phyloP scores from a whole-genome alignment of 768 basidiomycete genomes.

The Macrolepiota dolichaula region DNA sequence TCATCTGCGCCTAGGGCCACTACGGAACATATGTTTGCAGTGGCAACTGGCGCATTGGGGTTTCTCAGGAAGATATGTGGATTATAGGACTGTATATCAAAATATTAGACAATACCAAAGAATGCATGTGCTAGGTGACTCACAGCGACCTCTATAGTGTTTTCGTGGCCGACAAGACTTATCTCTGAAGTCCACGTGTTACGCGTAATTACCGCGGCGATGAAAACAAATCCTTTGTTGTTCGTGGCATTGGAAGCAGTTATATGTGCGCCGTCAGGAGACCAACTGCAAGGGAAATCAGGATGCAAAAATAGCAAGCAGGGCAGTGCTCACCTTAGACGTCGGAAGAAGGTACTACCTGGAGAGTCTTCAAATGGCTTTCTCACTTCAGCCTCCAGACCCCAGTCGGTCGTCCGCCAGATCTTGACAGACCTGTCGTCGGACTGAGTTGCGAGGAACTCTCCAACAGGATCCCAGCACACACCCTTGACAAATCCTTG shows the following conservation, averaged over 20 bases:
- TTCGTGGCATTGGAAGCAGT: constrained; percentile 98
- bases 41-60: constrained; percentile 59
- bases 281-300: constrained; percentile 69
- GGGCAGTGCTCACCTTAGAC: constrained; percentile 61
- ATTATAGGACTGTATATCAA: constrained; percentile 70
- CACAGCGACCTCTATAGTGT: constrained; percentile 94
- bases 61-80: constrained; percentile 91
- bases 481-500: constrained; percentile 98
- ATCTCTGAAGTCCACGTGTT: constrained; percentile 90
- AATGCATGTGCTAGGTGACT: constrained; percentile 22
- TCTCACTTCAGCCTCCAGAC: constrained; percentile 74
- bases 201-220: constrained; percentile 91
- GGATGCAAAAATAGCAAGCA: neutral
- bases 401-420: constrained; percentile 95
- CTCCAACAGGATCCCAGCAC: constrained; percentile 97
- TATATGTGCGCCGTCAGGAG: constrained; percentile 97
- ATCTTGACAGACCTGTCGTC: constrained; percentile 97
- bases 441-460: constrained; percentile 96
- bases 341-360: constrained; percentile 89
- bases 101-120: neutral
- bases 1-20: constrained; percentile 94
- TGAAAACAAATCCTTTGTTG: constrained; percentile 93
- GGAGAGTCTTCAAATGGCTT: constrained; percentile 95
- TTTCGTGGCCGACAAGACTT: constrained; percentile 94
- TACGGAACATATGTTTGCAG: constrained; percentile 85